These are phyloP conservation scores for Otatea glauca DNA, from an alignment of 176 grass and related monocot species.

Conservation along the genomic window DNA sequence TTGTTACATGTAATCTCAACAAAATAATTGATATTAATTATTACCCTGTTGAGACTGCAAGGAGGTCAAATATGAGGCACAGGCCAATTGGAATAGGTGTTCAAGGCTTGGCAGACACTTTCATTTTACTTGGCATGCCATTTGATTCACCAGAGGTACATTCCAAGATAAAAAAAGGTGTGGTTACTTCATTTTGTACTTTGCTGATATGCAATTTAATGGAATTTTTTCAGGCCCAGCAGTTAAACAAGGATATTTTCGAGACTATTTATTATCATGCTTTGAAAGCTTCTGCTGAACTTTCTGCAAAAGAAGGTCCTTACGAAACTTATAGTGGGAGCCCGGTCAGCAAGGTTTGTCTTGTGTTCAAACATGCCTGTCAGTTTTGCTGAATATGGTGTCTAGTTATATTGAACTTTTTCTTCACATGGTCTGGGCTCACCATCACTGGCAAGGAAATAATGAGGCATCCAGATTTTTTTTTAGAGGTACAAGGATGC, in stretches of 20 bases:
- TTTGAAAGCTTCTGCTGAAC: constrained; percentile 68
- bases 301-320: constrained; percentile 65
- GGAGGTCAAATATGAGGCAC: constrained; percentile 68
- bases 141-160: constrained; percentile 77
- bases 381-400: background rate
- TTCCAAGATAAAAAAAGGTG: background rate
- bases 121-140: constrained; percentile 85
- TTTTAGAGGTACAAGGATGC: background rate
- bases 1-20: constrained; percentile 82
- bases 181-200: constrained; percentile 12
- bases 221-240: constrained; percentile 55
- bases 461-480: background rate
- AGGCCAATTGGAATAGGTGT: constrained; percentile 78
- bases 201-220: background rate
- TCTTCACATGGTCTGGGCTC: background rate
- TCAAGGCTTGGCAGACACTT: constrained; percentile 76
- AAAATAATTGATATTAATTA: constrained; percentile 92
- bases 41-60: constrained; percentile 84
- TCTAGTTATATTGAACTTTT: background rate
- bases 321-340: constrained; percentile 74
- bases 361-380: background rate
- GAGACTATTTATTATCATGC: constrained; percentile 77
- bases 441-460: background rate
- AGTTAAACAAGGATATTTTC: constrained; percentile 80
- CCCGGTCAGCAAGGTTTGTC: constrained; percentile 68